Conservation (phyloP, 192 early-diverging fungal genomes). For the Coemansia sp. region DNA sequence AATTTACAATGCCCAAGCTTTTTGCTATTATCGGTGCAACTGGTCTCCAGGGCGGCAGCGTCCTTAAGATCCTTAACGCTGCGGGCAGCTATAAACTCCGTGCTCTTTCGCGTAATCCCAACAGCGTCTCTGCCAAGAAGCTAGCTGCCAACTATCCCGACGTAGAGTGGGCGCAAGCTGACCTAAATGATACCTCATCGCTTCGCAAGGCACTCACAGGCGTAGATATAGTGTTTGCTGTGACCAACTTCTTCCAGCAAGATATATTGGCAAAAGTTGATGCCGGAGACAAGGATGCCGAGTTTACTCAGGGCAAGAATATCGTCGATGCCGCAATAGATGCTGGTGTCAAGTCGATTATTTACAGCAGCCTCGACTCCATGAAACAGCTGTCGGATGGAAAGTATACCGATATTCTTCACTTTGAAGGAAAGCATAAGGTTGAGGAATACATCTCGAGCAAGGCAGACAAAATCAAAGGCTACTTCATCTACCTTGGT, state of each 20-base stretch:
- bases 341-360: slow-evolving; percentile 18
- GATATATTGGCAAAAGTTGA: slow-evolving; percentile 5
- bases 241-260: slow-evolving; percentile 32
- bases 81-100: slow-evolving; percentile 29
- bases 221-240: slow-evolving; percentile 31
- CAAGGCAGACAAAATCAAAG: slow-evolving; percentile 20
- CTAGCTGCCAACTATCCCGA: slow-evolving; percentile 25
- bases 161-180: slow-evolving; percentile 23
- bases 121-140: slow-evolving; percentile 6
- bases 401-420: slow-evolving; percentile 25
- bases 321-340: slow-evolving; percentile 38
- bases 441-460: slow-evolving; percentile 35
- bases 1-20: slow-evolving; percentile 18
- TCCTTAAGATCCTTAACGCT: slow-evolving; percentile 29
- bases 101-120: slow-evolving; percentile 29
- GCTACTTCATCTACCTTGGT: slow-evolving; percentile 22
- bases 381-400: slow-evolving; percentile 22
- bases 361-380: slow-evolving; percentile 33
- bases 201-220: slow-evolving; percentile 27
- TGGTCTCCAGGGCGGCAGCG: slow-evolving; percentile 43
- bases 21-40: slow-evolving; percentile 43
- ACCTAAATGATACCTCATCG: slow-evolving; percentile 22
- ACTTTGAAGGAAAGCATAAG: slow-evolving; percentile 41
- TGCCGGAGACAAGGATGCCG: slow-evolving; percentile 20
- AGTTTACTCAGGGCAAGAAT: slow-evolving; percentile 39